Evolutionary conservation across 306 rosid species (phyloP), one percentile per base, ranked within the genome.

Genomic region (Prunus davidiana): DNA sequence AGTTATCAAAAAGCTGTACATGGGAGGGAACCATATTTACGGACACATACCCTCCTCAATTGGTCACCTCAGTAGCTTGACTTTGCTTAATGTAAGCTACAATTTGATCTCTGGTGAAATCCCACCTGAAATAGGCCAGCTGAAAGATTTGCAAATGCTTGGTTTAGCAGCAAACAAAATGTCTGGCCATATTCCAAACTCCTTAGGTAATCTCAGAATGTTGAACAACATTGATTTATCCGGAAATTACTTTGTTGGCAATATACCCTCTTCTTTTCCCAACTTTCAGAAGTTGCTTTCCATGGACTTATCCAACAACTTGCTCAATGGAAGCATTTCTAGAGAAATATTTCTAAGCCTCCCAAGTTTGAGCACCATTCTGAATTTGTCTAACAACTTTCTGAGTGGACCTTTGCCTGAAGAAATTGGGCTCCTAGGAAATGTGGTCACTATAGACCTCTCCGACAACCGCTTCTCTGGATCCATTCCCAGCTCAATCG

Each of bases 1-100:
- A 57, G 71, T 15, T 27, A 84, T 93, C 43, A 65, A 86, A 3
- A 67, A 13, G 1, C n/a, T 93, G 30, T 86, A 74, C 88, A 89
- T 93, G 94, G 96, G 95, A 81, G 68, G 83, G 74, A 89, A 93
- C 73, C 78, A 67, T 8, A 85, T 91, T 52, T 67, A 66, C 18
- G 98, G 98, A 12, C 78, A 81, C 22, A 88, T 93, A 47, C 98
- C 97, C 2, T 0, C 83, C 30, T 88, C 97, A 14, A 76, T 93
- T 19, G 86, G 89, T 12, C 79, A 11, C 22, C 93, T 93, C 27
- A 82, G 62, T 0, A 70, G 87, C 76, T 84, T 93, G 80, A 69
- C 64, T 62, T 67, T 89, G 84, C 69, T 93, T 22, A 86, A 87
- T 79, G 74, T 93, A 76, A 83, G 82, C 82, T 65, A 79, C 76